Base-by-base conservation (phyloP, 2,329 filamentous ascomycete species). In the Aspergillus oerlinghausenensis region DNA sequence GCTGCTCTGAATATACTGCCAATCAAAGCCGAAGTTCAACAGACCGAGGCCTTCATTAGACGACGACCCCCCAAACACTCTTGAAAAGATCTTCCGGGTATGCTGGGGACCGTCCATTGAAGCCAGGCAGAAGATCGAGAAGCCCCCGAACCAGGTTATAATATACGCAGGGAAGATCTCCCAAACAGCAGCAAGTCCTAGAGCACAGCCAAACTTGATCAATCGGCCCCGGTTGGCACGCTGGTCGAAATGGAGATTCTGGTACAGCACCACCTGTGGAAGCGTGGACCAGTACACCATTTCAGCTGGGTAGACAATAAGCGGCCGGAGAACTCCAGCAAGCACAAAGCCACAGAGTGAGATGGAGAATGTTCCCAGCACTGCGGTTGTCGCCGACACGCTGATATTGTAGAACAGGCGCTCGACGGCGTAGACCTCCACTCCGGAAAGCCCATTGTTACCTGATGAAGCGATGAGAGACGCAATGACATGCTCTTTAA, bases 241-340 rank as follows among this genome's bases (percentile, higher is more conserved):
- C 5, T 54, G 59, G 29, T 73, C 66, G 32, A 69, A 72, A 51
- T 74, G 70, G 1, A 74, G 63, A 17, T 65, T 72, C 50, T 74
- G 71, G 47, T 64, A 71, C n/a, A 72, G 63, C 1, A 68, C 66
- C 0, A 73, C 67, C 14, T 68, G 65, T 2, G 71, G 70, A 8
- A 74, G 50, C 0, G 67, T 69, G 0, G 60, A 60, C 69, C 68
- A 72, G 53, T 70, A 72, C 0, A 72, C 69, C 67, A 72, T 72
- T 50, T 73, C 68, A 9, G 65, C 62, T 3, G 67, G 70, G 26
- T 72, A 69, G 14, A 72, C 67, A 19, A 72, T 70, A 4, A 72
- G 40, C 0, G 70, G 66, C 0, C 69, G 65, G 1, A 72, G 38
- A 0, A 70, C 26, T 5, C 68, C 68, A 0, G 66, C 67, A 9